A percentile compares a stretch with the other conserved stretches of the same genome.
These are phyloP conservation scores for Ensete glaucum DNA, from an alignment of 176 grass and related monocot species.

Conservation along the genomic window DNA sequence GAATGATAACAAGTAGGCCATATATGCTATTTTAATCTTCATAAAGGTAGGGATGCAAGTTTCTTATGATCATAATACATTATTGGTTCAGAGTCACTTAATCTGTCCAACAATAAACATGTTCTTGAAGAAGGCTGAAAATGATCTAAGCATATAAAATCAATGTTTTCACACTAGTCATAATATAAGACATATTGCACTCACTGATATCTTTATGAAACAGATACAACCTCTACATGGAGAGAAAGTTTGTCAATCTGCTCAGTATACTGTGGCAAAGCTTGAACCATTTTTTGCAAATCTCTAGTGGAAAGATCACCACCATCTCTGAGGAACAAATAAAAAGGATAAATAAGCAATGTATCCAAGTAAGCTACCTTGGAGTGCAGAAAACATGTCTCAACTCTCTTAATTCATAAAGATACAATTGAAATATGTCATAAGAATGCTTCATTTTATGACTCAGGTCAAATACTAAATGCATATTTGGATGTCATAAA, in stretches of 20 bases:
- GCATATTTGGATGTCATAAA: too few species aligned
- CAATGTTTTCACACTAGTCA: neutral
- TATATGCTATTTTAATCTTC: neutral
- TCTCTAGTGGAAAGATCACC: constrained; percentile 80
- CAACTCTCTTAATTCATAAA: too few species aligned
- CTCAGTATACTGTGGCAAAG: constrained; percentile 83
- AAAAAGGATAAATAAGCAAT: neutral
- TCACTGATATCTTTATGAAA: neutral
- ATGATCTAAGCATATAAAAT: neutral
- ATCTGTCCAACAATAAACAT: neutral
- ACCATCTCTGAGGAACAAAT: constrained; percentile 35
- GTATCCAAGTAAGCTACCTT: neutral
- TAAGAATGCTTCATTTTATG: too few species aligned
- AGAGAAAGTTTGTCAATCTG: constrained; percentile 94
- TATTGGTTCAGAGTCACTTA: neutral
- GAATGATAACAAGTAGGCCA: neutral
- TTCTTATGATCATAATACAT: neutral
- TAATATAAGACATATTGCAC: neutral
- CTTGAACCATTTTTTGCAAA: constrained; percentile 88
- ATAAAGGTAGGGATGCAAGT: neutral
- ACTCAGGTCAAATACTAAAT: too few species aligned
- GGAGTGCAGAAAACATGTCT: neutral
- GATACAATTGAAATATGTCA: too few species aligned
- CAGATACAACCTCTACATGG: constrained; percentile 70
- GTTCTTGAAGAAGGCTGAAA: neutral